Percentiles rank a stretch among this genome's conserved stretches.
Conservation (phyloP, 1,284 basidiomycete species). For the Melampsora americana region DNA sequence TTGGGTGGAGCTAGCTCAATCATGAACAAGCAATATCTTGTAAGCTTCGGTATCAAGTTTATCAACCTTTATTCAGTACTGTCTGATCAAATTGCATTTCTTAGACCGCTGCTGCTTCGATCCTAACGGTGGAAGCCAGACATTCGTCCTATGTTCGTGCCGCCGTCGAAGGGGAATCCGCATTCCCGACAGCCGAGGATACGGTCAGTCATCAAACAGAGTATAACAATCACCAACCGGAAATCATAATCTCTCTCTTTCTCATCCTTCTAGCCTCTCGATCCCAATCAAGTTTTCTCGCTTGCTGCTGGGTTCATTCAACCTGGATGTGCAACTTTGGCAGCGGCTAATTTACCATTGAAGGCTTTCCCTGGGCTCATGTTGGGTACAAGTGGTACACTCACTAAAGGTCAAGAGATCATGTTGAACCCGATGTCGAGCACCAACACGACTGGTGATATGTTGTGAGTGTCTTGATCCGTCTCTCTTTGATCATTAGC, state of each 20-base stretch:
- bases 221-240: not conserved
- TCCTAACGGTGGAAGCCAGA: constrained; percentile 54
- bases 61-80: not conserved
- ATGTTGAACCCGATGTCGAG: constrained; percentile 7
- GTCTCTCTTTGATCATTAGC: not conserved
- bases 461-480: not conserved
- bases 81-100: not conserved
- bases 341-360: constrained; percentile 22
- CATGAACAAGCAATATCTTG: constrained; percentile 29
- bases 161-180: not conserved
- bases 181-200: not conserved
- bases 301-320: constrained; percentile 28
- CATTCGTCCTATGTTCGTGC: constrained; percentile 1
- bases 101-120: constrained; percentile 54
- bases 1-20: constrained; percentile 47
- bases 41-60: not conserved
- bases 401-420: constrained; percentile 4
- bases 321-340: constrained; percentile 21
- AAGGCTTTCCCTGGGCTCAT: constrained; percentile 11
- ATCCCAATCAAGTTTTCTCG: constrained; percentile 24
- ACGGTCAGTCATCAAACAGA: constrained; percentile 1
- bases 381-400: constrained; percentile 15
- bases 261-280: not conserved
- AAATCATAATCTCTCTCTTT: not conserved
- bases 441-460: constrained; percentile 9